Evolutionary conservation across 257 asterid species (phyloP).

Genomic region (Solanum chmielewskii): DNA sequence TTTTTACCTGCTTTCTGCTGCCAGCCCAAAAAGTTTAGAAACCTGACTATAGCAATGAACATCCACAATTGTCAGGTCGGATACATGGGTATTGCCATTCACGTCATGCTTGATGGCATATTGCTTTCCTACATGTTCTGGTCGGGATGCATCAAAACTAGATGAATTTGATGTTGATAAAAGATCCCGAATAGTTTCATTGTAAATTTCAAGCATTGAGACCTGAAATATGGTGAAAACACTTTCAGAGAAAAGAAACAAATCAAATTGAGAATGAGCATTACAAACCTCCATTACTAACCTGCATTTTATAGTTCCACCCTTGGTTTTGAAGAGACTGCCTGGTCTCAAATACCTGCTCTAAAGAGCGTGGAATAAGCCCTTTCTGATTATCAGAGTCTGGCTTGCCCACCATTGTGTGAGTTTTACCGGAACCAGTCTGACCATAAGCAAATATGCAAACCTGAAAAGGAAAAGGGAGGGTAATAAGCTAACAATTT

Average conservation of each 20-base stretch:
- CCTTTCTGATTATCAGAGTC: conserved; percentile 63
- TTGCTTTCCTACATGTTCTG: conserved; percentile 59
- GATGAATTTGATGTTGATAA: conserved; percentile 16
- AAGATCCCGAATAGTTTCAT: conserved; percentile 81
- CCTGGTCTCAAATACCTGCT: conserved; percentile 84
- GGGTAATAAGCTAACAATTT: neutral
- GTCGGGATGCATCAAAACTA: conserved; percentile 41
- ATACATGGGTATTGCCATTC: conserved; percentile 71
- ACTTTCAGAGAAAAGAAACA: neutral
- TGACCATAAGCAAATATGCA: conserved; percentile 99
- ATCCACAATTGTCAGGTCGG: conserved; percentile 69
- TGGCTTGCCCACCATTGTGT: conserved; percentile 95
- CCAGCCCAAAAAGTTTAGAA: conserved; percentile 73
- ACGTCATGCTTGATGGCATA: conserved; percentile 74
- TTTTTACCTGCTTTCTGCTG: conserved; percentile 84
- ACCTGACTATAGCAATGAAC: conserved; percentile 87
- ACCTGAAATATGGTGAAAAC: conserved; percentile 29
- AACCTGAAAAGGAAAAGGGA: conserved; percentile 35
- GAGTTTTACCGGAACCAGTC: conserved; percentile 95
- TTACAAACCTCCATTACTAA: neutral
- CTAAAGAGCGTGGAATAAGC: conserved; percentile 78
- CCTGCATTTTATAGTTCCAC: conserved; percentile 99
- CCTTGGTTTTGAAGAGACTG: conserved; percentile 77
- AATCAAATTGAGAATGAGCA: neutral
- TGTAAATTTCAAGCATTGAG: conserved; percentile 96